A percentile compares a stretch with the other conserved stretches of the same genome.
phyloP scores from a whole-genome alignment of 2,329 filamentous ascomycete species.

The Colletotrichum costaricense region DNA sequence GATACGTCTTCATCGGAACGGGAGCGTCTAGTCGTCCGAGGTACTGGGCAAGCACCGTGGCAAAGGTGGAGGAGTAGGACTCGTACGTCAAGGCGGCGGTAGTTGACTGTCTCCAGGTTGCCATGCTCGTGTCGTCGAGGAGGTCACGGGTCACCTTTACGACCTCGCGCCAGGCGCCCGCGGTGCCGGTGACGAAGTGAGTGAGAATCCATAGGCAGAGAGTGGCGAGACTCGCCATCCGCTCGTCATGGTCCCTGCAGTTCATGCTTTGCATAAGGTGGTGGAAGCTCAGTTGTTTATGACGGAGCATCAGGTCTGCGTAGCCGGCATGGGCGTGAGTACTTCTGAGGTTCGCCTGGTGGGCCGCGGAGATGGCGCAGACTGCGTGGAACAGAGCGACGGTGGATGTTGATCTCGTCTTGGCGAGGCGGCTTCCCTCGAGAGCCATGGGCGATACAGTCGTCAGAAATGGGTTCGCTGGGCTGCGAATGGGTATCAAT shows the following conservation, averaged over 20 bases:
- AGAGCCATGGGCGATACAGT: conserved; percentile 15
- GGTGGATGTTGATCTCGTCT: background rate
- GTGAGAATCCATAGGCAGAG: conserved; percentile 15
- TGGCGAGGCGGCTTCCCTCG: conserved; percentile 5
- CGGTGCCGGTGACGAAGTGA: conserved; percentile 19
- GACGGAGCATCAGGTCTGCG: background rate
- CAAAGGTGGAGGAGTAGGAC: background rate
- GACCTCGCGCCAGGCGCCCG: conserved; percentile 21
- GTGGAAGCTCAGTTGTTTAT: conserved; percentile 8
- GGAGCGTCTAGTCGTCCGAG: background rate
- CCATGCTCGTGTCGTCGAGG: background rate
- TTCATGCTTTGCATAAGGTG: conserved; percentile 18
- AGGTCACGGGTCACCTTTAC: conserved; percentile 12
- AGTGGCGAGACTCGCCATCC: conserved; percentile 13
- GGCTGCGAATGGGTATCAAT: conserved; percentile 8
- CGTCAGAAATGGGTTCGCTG: conserved; percentile 3
- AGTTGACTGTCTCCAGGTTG: background rate
- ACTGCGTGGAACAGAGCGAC: conserved; percentile 22
- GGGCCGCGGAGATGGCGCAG: conserved; percentile 18
- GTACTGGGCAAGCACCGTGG: background rate
- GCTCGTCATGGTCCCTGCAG: background rate
- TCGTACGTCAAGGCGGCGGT: background rate
- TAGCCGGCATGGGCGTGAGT: background rate
- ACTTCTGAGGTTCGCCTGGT: conserved; percentile 6
- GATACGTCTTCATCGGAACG: background rate